phyloP scores from a whole-genome alignment of 2,329 filamentous ascomycete species.

The Cercospora brassicicola region DNA sequence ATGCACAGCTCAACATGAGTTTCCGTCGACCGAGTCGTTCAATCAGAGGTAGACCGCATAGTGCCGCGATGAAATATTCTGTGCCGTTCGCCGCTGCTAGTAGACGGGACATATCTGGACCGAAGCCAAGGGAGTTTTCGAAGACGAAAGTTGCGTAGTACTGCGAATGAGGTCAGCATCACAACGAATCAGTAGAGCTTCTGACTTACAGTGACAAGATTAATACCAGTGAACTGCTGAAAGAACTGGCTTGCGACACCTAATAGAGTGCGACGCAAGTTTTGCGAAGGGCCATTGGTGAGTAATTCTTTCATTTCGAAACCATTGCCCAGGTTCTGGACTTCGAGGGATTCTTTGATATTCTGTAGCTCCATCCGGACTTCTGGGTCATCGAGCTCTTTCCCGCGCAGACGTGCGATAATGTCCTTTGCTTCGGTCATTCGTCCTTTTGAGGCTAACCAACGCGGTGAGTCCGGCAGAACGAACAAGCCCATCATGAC shows the following conservation, averaged over 20 bases:
- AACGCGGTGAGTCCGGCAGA: slow-evolving; percentile 55
- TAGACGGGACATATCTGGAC: slow-evolving; percentile 24
- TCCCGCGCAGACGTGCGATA: slow-evolving; percentile 52
- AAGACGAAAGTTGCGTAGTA: slow-evolving; percentile 53
- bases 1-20: slow-evolving; percentile 35
- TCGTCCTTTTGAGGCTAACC: slow-evolving; percentile 46
- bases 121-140: slow-evolving; percentile 54
- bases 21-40: slow-evolving; percentile 58
- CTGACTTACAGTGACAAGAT: slow-evolving; percentile 25
- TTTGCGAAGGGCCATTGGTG: slow-evolving; percentile 20
- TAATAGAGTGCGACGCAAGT: slow-evolving; percentile 34
- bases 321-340: slow-evolving; percentile 7
- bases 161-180: not conserved
- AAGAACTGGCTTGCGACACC: slow-evolving; percentile 47
- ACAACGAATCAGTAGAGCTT: not conserved
- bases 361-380: slow-evolving; percentile 56
- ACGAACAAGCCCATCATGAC: slow-evolving; percentile 49
- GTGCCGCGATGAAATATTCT: slow-evolving; percentile 31
- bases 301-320: slow-evolving; percentile 20
- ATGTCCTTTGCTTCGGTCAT: slow-evolving; percentile 51
- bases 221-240: slow-evolving; percentile 42
- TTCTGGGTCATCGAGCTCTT: slow-evolving; percentile 54
- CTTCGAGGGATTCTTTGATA: slow-evolving; percentile 19
- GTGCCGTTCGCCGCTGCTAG: slow-evolving; percentile 29
- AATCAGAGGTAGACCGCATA: slow-evolving; percentile 59